Percentiles rank a stretch among this genome's conserved stretches.
These are phyloP conservation scores for Entomophthora muscae DNA, from an alignment of 371 early-diverging fungal species.

Conservation along the genomic window DNA sequence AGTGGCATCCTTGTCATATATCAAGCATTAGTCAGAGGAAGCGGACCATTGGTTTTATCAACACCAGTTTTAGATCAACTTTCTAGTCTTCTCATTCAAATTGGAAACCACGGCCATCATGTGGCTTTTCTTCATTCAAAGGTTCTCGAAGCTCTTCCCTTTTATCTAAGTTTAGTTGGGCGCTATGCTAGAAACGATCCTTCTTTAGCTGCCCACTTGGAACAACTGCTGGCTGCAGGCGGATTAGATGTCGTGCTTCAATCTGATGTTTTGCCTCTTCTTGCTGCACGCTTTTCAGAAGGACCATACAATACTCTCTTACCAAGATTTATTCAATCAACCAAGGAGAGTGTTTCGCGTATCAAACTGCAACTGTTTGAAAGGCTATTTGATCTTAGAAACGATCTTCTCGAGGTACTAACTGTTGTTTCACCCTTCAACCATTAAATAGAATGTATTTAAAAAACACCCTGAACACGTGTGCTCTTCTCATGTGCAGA, in stretches of 20 bases:
- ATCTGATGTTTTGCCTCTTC: background rate
- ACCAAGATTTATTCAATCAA: background rate
- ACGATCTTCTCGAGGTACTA: background rate
- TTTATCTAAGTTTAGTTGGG: background rate
- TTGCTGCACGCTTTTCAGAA: background rate
- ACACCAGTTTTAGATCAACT: background rate
- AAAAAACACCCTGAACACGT: no score
- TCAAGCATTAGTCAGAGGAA: background rate
- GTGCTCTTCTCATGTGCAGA: background rate
- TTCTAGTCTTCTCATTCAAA: background rate
- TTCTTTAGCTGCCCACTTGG: background rate
- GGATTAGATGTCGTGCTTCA: background rate
- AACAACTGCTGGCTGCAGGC: background rate
- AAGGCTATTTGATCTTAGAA: background rate
- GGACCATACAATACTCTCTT: background rate
- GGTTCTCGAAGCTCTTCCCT: background rate
- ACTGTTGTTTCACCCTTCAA: no score
- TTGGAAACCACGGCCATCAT: background rate
- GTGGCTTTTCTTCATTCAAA: background rate
- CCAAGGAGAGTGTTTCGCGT: background rate
- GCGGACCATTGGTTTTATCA: background rate
- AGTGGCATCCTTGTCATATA: background rate
- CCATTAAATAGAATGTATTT: background rate
- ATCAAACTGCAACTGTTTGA: background rate
- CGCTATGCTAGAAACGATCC: background rate